Percentiles rank a stretch among this genome's conserved stretches.
phyloP scores from a whole-genome alignment of 768 basidiomycete genomes.

The Infundibulicybe gibba region DNA sequence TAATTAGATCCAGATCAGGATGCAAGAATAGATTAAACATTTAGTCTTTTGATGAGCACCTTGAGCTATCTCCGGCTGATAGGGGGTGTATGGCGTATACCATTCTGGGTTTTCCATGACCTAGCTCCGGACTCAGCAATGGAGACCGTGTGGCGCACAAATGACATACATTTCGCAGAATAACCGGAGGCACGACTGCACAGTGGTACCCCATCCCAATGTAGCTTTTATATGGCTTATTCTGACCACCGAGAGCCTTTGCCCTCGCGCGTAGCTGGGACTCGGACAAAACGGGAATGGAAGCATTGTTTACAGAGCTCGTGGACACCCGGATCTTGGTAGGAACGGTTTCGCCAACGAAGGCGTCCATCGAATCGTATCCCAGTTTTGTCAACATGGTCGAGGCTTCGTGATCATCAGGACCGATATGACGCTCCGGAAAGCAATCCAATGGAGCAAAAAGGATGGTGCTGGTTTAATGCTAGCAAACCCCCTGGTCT shows the following conservation, averaged over 20 bases:
- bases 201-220: constrained; percentile 99
- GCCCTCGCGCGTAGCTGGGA: constrained; percentile 76
- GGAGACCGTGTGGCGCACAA: neutral
- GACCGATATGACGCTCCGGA: constrained; percentile 88
- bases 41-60: constrained; percentile 39
- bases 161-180: constrained; percentile 77
- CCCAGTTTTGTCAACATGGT: constrained; percentile 84
- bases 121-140: constrained; percentile 27
- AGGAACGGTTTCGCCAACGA: constrained; percentile 82
- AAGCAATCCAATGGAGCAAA: constrained; percentile 91
- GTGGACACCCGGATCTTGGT: constrained; percentile 69
- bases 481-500: constrained; percentile 50
- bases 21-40: neutral
- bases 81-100: constrained; percentile 97
- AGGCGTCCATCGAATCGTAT: constrained; percentile 84
- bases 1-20: constrained; percentile 5
- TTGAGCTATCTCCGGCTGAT: constrained; percentile 98
- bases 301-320: constrained; percentile 55
- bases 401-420: constrained; percentile 74
- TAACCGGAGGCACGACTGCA: constrained; percentile 93
- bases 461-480: constrained; percentile 58
- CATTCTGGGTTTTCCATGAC: constrained; percentile 95
- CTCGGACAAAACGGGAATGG: constrained; percentile 80
- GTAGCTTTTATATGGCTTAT: constrained; percentile 85
- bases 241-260: constrained; percentile 70